These are phyloP conservation scores for Sporisorium reilianum DNA, from an alignment of 1,284 basidiomycete species.

Conservation along the genomic window DNA sequence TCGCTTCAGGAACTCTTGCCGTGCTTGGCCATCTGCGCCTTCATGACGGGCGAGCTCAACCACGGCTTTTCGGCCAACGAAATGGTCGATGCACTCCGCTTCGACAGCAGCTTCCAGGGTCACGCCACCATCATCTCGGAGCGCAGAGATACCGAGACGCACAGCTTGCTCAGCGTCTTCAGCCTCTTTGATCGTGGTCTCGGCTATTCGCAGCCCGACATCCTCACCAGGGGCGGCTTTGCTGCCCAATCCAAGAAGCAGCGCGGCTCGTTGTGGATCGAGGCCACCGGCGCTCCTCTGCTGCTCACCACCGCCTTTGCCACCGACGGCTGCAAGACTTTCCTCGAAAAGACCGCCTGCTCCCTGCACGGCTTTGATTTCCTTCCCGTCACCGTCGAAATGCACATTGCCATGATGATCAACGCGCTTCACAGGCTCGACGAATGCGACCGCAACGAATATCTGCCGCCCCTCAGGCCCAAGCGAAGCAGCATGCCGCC, in stretches of 20 bases:
- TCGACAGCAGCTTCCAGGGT: constrained; percentile 16
- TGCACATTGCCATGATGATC: constrained; percentile 47
- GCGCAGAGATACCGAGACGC: constrained; percentile 27
- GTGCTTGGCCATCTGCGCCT: constrained; percentile 38
- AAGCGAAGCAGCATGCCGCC: constrained; percentile 30
- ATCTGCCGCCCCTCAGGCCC: constrained; percentile 25
- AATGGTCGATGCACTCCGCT: constrained; percentile 30
- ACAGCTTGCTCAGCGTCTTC: constrained; percentile 40
- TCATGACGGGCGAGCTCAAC: constrained; percentile 46
- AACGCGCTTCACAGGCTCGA: constrained; percentile 29
- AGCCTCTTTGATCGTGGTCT: constrained; percentile 48
- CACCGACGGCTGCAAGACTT: constrained; percentile 48
- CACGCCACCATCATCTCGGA: constrained; percentile 26
- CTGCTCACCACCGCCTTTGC: constrained; percentile 46
- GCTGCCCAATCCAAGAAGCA: constrained; percentile 11
- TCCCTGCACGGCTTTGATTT: constrained; percentile 41
- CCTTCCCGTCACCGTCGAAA: constrained; percentile 32
- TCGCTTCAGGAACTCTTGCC: constrained; percentile 41
- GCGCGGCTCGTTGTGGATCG: constrained; percentile 31
- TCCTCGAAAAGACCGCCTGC: constrained; percentile 49
- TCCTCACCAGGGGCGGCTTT: constrained; percentile 14
- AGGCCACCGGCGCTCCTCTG: constrained; percentile 42
- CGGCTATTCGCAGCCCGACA: constrained; percentile 44
- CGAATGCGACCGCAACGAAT: constrained; percentile 51
- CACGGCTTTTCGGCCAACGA: constrained; percentile 46